Evolutionary conservation across 306 rosid genomes (phyloP).

Genomic region (Benincasa hispida): DNA sequence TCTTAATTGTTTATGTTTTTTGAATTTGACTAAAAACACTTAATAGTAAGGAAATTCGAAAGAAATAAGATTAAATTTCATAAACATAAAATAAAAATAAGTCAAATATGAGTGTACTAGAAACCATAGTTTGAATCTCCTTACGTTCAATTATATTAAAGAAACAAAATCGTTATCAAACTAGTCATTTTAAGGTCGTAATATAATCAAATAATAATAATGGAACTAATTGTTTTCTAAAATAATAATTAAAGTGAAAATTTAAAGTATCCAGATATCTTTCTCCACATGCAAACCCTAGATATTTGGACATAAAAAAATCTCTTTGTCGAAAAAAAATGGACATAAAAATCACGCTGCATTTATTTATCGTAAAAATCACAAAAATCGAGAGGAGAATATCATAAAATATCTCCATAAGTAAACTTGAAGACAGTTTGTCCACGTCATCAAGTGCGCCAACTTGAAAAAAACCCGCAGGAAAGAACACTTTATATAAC

Average conservation of each 20-base stretch:
- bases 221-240: neutral
- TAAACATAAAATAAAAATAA: too few relatives aligned
- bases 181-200: too few relatives aligned
- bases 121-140: too few relatives aligned
- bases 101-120: too few relatives aligned
- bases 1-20: too few relatives aligned
- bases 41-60: too few relatives aligned
- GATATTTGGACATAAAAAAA: neutral
- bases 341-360: neutral
- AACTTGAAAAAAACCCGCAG: neutral
- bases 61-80: too few relatives aligned
- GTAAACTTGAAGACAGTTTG: neutral
- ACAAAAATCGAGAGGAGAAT: neutral
- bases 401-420: neutral
- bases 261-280: neutral
- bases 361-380: neutral
- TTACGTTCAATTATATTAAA: too few relatives aligned
- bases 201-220: neutral
- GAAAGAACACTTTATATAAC: accelerated
- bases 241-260: neutral
- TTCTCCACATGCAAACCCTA: neutral
- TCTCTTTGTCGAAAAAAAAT: neutral
- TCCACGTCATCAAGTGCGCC: conserved; percentile 1
- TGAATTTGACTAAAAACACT: too few relatives aligned
- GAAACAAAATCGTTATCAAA: too few relatives aligned